phyloP scores from a whole-genome alignment of 257 asterid species.

The Coffea eugenioides region DNA sequence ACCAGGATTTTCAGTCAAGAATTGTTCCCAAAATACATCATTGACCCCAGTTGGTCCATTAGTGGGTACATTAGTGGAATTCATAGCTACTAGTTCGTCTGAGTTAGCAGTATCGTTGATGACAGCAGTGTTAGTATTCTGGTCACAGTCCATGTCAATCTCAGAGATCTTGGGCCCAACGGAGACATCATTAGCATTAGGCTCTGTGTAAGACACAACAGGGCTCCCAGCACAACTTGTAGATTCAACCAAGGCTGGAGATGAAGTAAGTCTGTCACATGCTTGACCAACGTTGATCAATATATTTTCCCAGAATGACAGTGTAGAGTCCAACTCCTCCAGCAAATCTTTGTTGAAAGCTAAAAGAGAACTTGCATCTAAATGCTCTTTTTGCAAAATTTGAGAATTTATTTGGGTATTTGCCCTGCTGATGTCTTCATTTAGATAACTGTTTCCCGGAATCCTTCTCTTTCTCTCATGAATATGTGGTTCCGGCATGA shows the following conservation, averaged over 20 bases:
- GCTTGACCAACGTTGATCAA: slow-evolving; percentile 43
- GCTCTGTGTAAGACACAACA: slow-evolving; percentile 51
- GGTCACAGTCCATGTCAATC: slow-evolving; percentile 68
- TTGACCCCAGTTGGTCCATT: slow-evolving; percentile 60
- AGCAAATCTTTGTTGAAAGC: slow-evolving; percentile 40
- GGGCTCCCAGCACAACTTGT: slow-evolving; percentile 49
- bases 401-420: slow-evolving; percentile 41
- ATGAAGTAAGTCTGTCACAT: slow-evolving; percentile 32
- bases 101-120: slow-evolving; percentile 28
- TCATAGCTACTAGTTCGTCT: slow-evolving; percentile 37
- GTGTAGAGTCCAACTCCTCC: slow-evolving; percentile 63
- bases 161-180: slow-evolving; percentile 37
- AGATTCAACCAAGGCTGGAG: slow-evolving; percentile 49
- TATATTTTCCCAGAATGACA: slow-evolving; percentile 60
- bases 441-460: slow-evolving; percentile 44
- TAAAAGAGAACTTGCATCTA: slow-evolving; percentile 42
- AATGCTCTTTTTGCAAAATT: slow-evolving; percentile 30
- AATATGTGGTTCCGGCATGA: slow-evolving; percentile 39
- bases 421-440: slow-evolving; percentile 37
- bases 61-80: slow-evolving; percentile 15
- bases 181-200: slow-evolving; percentile 41
- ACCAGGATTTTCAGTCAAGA: slow-evolving; percentile 90
- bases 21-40: slow-evolving; percentile 95
- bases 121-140: slow-evolving; percentile 40
- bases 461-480: slow-evolving; percentile 68